Evolutionary conservation across 768 basidiomycete genomes (phyloP).

Genomic region (Rhizopogon vulgaris): DNA sequence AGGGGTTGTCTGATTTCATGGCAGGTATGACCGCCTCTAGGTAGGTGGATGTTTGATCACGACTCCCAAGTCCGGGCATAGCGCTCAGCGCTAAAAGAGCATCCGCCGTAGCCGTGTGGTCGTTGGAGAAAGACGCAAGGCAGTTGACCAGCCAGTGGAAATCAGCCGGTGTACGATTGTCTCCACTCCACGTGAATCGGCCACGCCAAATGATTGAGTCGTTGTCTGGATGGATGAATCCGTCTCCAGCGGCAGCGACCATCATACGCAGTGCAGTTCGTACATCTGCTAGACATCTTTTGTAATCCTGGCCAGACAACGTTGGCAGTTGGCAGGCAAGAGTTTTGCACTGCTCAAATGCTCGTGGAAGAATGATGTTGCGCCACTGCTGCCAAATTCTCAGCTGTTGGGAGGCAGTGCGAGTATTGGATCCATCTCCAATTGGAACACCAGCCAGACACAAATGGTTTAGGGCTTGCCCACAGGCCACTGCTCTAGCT

Average conservation of each 20-base stretch:
- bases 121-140: neutral
- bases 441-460: neutral
- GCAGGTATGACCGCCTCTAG: neutral
- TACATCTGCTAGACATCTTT: neutral
- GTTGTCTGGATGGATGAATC: neutral
- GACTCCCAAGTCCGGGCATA: neutral
- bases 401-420: neutral
- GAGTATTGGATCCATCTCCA: neutral
- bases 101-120: neutral
- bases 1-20: neutral
- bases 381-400: neutral
- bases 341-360: neutral
- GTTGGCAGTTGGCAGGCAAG: neutral
- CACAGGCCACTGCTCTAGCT: neutral
- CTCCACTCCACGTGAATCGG: neutral
- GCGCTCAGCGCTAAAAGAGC: neutral
- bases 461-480: neutral
- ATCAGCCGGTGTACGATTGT: neutral
- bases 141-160: neutral
- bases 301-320: neutral
- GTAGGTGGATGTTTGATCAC: neutral
- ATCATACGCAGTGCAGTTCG: constrained; percentile 1
- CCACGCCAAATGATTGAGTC: neutral
- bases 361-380: neutral
- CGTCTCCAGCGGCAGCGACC: neutral